These are phyloP conservation scores for Tulasnella sp. DNA, from an alignment of 768 basidiomycete genomes.

Conservation along the genomic window DNA sequence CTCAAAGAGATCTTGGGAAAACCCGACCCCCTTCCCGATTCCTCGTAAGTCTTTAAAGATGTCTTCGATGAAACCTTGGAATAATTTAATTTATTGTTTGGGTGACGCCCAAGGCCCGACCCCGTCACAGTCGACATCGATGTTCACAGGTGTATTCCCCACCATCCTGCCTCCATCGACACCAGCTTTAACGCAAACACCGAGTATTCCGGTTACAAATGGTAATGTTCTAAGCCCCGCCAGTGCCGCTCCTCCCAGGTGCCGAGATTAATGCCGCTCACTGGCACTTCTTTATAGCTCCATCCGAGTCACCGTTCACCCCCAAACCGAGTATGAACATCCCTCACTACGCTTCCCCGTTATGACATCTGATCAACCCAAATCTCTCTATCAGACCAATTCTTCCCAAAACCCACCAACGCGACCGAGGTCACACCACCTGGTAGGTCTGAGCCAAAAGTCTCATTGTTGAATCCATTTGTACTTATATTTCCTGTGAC, in stretches of 20 bases:
- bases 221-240: neutral
- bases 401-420: neutral
- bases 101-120: neutral
- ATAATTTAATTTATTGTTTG: neutral
- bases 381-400: neutral
- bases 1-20: neutral
- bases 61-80: neutral
- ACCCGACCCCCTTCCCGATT: neutral
- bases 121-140: neutral
- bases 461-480: neutral
- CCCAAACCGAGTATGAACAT: neutral
- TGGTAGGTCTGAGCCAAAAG: neutral
- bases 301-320: neutral
- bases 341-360: neutral
- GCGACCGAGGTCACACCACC: neutral
- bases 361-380: neutral
- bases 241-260: neutral
- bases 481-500: neutral
- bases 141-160: neutral
- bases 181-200: neutral
- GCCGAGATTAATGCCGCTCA: neutral
- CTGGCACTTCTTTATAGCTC: neutral
- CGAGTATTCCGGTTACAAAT: neutral
- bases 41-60: neutral
- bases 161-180: neutral